Evolutionary conservation across 176 grass and related monocot species (phyloP).

Genomic region (Thalia dealbata): DNA sequence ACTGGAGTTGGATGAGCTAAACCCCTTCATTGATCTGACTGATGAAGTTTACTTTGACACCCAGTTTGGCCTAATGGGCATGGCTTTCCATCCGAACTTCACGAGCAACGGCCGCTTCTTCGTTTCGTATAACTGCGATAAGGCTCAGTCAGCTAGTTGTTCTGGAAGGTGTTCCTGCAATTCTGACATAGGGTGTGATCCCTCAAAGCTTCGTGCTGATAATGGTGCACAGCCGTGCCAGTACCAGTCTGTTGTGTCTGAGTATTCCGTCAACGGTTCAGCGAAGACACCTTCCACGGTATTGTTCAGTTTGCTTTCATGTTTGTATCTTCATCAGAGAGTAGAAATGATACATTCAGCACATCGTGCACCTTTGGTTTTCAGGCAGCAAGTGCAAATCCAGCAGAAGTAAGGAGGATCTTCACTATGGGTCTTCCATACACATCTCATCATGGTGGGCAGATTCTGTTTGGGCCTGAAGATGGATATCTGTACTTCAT

Average conservation of each 20-base stretch:
- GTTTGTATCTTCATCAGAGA: background rate
- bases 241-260: conserved; percentile 65
- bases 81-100: conserved; percentile 79
- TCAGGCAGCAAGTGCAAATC: conserved; percentile 51
- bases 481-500: conserved; percentile 89
- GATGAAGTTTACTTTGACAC: conserved; percentile 56
- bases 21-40: conserved; percentile 71
- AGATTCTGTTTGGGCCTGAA: conserved; percentile 55
- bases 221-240: conserved; percentile 58
- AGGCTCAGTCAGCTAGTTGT: conserved; percentile 45
- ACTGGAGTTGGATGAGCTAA: conserved; percentile 27
- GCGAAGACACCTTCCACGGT: conserved; percentile 46
- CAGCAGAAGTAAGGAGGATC: conserved; percentile 56
- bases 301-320: background rate
- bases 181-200: conserved; percentile 72
- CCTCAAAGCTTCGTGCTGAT: conserved; percentile 41
- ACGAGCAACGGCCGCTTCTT: conserved; percentile 69
- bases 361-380: background rate
- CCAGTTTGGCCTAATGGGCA: conserved; percentile 48
- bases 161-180: conserved; percentile 82
- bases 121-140: conserved; percentile 92
- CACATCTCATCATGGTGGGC: conserved; percentile 59
- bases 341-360: background rate
- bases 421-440: conserved; percentile 75
- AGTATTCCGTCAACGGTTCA: conserved; percentile 63